Base-by-base conservation (phyloP, 768 basidiomycete genomes). In the Suillus subaureus region DNA sequence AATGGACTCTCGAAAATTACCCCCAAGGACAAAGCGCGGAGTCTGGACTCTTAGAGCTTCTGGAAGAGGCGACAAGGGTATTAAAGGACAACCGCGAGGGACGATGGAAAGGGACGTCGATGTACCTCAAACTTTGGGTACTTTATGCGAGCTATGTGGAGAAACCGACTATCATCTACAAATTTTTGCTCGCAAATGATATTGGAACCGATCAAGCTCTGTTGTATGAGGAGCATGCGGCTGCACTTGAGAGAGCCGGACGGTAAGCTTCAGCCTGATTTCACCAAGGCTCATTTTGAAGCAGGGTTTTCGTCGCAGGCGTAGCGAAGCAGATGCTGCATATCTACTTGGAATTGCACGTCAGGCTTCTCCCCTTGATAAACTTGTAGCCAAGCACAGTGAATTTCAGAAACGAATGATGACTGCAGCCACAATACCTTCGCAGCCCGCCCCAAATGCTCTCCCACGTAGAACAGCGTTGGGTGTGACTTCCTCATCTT, bases 401-500 rank as follows among this genome's bases (percentile, higher is more conserved):
- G 94, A 96, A 51, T 99, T 98, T 78, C 93, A 96, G 75, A 96
- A 85, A 80, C 91, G 93, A 62, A 96, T 93, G 92, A 91, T 93
- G 89, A 81, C 84, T 31, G 74, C 74, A 47, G 70, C 78, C 2
- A 78, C 78, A 42, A 72, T 80, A 54, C 77, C 80, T 12, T 75
- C 81, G 28, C 78, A 79, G 33, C 73, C 79, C 12, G 64, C 72
- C 16, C 75, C 82, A 61, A 72, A 83, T 39, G 65, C 76, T 18
- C 70, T 82, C 5, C 69, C 75, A 6, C 76, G 81, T 63, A 83
- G 83, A 43, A 73, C 80, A 31, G 84, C 83, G 40, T 77, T 88
- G 37, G 80, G 85, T 4, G 75, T 83, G 45, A 70, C 81, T 6
- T 74, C 82, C 18, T 70, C 76, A 60, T 80, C 70, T 23, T 74